Conservation (phyloP, 306 rosid genomes). For the Vigna reflexopilosa region DNA sequence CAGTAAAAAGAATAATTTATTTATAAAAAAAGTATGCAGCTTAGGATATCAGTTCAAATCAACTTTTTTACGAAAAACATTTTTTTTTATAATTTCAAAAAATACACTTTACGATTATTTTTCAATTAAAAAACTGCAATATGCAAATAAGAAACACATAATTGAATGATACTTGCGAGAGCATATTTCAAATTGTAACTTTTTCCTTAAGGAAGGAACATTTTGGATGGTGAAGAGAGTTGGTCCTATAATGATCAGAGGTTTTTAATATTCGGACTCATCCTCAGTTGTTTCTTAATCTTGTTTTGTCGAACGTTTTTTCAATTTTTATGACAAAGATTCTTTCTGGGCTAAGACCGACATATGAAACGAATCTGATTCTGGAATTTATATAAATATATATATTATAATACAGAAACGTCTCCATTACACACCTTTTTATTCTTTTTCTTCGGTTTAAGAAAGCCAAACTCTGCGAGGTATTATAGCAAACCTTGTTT, state of each 20-base stretch:
- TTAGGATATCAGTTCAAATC: too few species aligned
- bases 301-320: slow-evolving; percentile 18
- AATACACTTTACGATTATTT: too few species aligned
- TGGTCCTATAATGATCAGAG: background rate
- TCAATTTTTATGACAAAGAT: background rate
- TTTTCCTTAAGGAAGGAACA: slow-evolving; percentile 4
- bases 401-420: background rate
- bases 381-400: background rate
- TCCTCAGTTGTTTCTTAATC: slow-evolving; percentile 5
- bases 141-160: too few species aligned
- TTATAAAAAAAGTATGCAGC: too few species aligned
- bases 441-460: background rate
- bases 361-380: slow-evolving; percentile 13
- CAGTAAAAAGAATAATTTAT: too few species aligned
- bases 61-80: too few species aligned
- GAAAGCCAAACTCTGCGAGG: background rate
- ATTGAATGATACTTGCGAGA: background rate
- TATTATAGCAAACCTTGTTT: background rate
- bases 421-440: background rate
- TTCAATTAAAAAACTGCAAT: too few species aligned
- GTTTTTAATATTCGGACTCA: slow-evolving; percentile 38
- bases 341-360: background rate
- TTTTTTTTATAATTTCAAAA: too few species aligned
- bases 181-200: slow-evolving; percentile 24
- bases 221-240: slow-evolving; percentile 23